Conservation (phyloP, 2,329 filamentous ascomycete genomes). For the Phyllosticta paracitricarpa region DNA sequence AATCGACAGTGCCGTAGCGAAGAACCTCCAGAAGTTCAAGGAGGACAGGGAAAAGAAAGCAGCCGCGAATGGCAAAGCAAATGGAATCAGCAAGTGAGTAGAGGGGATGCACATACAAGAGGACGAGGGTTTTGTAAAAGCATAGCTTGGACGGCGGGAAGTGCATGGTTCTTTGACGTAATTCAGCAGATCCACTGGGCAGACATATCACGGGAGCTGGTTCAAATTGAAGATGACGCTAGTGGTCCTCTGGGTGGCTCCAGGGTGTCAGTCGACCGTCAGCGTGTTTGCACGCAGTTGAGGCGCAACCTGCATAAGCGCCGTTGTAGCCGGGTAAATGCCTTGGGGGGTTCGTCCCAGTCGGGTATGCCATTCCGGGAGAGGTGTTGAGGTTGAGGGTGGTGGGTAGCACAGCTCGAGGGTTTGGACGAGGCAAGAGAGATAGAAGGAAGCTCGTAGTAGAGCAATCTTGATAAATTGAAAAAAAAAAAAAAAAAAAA, state of each 20-base stretch:
- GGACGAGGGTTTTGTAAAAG: not conserved
- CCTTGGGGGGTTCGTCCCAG: not conserved
- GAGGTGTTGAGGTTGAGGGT: not conserved
- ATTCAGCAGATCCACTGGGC: not conserved
- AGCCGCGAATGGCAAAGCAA: conserved; percentile 19
- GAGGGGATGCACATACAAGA: not conserved
- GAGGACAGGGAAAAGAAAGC: conserved; percentile 42
- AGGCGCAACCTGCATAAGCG: not conserved
- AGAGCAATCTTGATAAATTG: too few species aligned
- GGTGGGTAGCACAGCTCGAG: not conserved
- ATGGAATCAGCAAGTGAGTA: conserved; percentile 10
- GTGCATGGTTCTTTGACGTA: not conserved
- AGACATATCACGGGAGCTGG: not conserved
- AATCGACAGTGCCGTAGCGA: conserved; percentile 63
- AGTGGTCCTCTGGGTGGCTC: not conserved
- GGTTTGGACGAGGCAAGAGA: not conserved
- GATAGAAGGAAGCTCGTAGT: not conserved
- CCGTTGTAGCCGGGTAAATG: not conserved
- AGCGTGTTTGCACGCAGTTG: not conserved
- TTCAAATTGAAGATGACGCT: not conserved
- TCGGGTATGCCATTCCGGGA: not conserved
- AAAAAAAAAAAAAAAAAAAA: too few species aligned
- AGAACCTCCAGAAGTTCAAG: conserved; percentile 66
- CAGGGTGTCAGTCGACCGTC: not conserved
- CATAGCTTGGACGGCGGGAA: not conserved